Base-by-base conservation (phyloP, 495 filamentous ascomycete species). In the Penicillium tannophilum region DNA sequence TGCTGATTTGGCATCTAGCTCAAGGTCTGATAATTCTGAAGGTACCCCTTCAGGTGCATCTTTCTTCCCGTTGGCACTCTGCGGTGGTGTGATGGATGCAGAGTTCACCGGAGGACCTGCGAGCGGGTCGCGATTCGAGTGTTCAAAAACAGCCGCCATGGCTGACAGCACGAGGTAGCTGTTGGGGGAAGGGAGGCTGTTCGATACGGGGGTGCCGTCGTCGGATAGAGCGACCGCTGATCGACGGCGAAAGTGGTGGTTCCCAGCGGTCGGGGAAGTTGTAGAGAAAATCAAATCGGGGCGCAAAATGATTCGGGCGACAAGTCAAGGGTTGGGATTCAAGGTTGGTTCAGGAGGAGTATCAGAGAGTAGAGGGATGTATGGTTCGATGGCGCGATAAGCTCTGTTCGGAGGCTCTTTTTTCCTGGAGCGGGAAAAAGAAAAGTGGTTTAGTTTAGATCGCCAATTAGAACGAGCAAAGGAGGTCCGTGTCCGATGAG, bases 161-260 rank as follows among this genome's bases (percentile, higher is more conserved):
- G 50, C 60, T 35, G 61, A 58, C 43, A 64, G 56, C 49, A 63
- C 54, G 43, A 49, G 51, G 58, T 14, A 26, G 55, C 17, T 30
- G 24, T n/a, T 58, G 42, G 54, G 55, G 31, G 49, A 52, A 7
- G 28, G 52, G 41, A 55, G 43, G 41, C 51, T 54, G 58, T 58
- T 60, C 19, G 55, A 51, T 46, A 31, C 46, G 23, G 42, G 42
- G 61, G 63, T 67, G 74, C 75, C 72, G 74, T 72, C 76, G 74
- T 76, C 76, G 72, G 63, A 70, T 64, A 59, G 67, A 62, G 74
- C 69, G 76, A 79, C 77, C 77, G 77, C 77, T 79, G 72, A 77
- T 76, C 76, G 77, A 78, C 76, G 77, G 74, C 75, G 66, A 72
- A 63, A 33, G 36, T 30, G 49, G 28, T 55, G 31, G 51, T 76